These are phyloP conservation scores for Pichia sp. DNA, from an alignment of 1,139 yeast genomes.

Conservation along the genomic window DNA sequence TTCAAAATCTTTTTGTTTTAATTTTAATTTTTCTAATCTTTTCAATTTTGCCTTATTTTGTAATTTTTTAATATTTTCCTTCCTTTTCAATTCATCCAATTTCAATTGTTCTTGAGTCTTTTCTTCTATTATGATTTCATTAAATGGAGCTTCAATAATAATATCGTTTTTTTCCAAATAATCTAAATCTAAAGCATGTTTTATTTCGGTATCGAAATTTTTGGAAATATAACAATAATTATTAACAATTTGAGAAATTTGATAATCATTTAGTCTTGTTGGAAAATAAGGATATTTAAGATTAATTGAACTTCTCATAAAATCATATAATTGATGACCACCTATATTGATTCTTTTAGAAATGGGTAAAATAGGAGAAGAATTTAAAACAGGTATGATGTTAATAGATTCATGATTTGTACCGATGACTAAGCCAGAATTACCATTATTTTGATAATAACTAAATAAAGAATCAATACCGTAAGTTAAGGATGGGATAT, in stretches of 20 bases:
- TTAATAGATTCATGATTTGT: constrained; percentile 81
- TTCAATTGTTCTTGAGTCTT: constrained; percentile 81
- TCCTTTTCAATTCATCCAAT: constrained; percentile 68
- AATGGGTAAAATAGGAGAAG: constrained; percentile 57
- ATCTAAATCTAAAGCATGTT: constrained; percentile 52
- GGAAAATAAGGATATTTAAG: constrained; percentile 94
- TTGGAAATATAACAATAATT: constrained; percentile 74
- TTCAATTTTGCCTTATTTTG: constrained; percentile 91
- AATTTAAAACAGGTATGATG: constrained; percentile 70
- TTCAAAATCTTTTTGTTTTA: constrained; percentile 74
- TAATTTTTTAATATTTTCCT: constrained; percentile 79
- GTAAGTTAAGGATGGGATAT: constrained; percentile 64
- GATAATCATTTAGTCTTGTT: constrained; percentile 54
- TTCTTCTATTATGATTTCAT: constrained; percentile 55
- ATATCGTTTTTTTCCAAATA: constrained; percentile 61
- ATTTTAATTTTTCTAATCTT: constrained; percentile 69
- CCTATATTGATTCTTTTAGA: constrained; percentile 91
- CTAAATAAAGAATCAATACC: constrained; percentile 83
- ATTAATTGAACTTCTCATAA: constrained; percentile 54
- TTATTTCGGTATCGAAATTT: constrained; percentile 61
- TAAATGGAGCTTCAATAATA: constrained; percentile 77
- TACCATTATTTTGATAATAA: constrained; percentile 39
- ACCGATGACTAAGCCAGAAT: constrained; percentile 67
- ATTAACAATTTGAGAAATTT: constrained; percentile 60
- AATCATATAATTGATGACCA: constrained; percentile 67